phyloP scores from a whole-genome alignment of 805 yeast species.

The Spathaspora arborariae region DNA sequence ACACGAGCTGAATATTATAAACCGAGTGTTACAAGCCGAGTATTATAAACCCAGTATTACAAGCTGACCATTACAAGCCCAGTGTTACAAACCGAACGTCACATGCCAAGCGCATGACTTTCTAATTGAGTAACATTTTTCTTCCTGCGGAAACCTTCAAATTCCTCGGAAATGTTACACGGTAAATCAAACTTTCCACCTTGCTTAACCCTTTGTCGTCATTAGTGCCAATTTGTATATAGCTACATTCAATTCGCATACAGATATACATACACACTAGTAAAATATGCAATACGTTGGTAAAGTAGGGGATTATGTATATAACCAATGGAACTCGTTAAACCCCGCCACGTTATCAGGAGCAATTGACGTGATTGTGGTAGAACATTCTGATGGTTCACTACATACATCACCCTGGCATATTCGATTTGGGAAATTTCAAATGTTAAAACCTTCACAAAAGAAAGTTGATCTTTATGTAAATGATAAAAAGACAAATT shows the following conservation, averaged over 20 bases:
- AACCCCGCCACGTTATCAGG: constrained; percentile 96
- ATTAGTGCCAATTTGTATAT: too few relatives aligned
- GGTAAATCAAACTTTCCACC: too few relatives aligned
- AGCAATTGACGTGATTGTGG: constrained; percentile 93
- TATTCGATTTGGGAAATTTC: constrained; percentile 92
- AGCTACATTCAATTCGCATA: neutral
- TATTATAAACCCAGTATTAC: too few relatives aligned
- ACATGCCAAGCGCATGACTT: too few relatives aligned
- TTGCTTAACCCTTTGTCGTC: too few relatives aligned
- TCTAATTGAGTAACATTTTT: too few relatives aligned
- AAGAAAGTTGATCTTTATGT: constrained; percentile 88
- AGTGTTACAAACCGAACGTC: too few relatives aligned
- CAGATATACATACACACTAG: neutral
- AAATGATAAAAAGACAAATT: constrained; percentile 72
- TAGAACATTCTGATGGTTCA: constrained; percentile 81
- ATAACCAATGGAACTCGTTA: constrained; percentile 94
- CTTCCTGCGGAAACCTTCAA: too few relatives aligned
- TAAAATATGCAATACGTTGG: constrained; percentile 91
- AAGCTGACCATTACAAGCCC: too few relatives aligned
- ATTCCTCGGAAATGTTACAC: too few relatives aligned
- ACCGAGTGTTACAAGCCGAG: too few relatives aligned
- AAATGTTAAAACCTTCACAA: constrained; percentile 87
- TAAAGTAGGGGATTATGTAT: constrained; percentile 89
- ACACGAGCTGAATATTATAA: too few relatives aligned
- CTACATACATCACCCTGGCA: constrained; percentile 94